phyloP scores from a whole-genome alignment of 768 basidiomycete species.

The Termitomyces sp. region DNA sequence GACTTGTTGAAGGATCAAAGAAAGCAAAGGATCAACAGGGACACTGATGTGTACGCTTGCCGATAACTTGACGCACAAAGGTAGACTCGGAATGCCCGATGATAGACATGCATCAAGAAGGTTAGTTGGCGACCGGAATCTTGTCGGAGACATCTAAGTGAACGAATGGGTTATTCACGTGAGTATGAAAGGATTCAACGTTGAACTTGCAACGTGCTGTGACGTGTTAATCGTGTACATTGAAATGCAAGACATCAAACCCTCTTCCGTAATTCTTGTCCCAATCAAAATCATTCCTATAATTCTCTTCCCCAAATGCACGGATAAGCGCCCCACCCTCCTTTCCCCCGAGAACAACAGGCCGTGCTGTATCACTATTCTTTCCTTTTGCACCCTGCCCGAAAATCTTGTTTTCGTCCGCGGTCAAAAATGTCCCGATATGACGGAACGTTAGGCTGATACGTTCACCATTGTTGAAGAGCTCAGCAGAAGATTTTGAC shows the following conservation, averaged over 20 bases:
- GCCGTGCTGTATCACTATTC: conserved; percentile 43
- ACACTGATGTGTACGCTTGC: neutral
- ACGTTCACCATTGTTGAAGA: conserved; percentile 44
- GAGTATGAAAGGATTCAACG: neutral
- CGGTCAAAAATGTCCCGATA: conserved; percentile 70
- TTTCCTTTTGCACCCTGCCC: conserved; percentile 73
- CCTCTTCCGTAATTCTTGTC: conserved; percentile 58
- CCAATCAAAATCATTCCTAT: conserved; percentile 68
- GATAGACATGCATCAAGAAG: neutral
- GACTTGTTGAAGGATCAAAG: neutral
- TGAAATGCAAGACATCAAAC: conserved; percentile 63
- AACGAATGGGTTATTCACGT: neutral
- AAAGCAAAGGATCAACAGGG: neutral
- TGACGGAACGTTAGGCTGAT: conserved; percentile 78
- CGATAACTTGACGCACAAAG: neutral
- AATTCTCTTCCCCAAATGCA: conserved; percentile 75
- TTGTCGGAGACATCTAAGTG: neutral
- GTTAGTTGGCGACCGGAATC: neutral
- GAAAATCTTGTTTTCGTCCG: conserved; percentile 47
- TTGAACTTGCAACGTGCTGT: neutral
- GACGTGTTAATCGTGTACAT: neutral
- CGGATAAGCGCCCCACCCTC: conserved; percentile 45
- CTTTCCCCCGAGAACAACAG: conserved; percentile 46
- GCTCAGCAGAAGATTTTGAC: conserved; percentile 53
- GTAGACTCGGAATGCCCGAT: neutral